Evolutionary conservation across 1,284 basidiomycete genomes (phyloP).

Genomic region (Pascua sp.): DNA sequence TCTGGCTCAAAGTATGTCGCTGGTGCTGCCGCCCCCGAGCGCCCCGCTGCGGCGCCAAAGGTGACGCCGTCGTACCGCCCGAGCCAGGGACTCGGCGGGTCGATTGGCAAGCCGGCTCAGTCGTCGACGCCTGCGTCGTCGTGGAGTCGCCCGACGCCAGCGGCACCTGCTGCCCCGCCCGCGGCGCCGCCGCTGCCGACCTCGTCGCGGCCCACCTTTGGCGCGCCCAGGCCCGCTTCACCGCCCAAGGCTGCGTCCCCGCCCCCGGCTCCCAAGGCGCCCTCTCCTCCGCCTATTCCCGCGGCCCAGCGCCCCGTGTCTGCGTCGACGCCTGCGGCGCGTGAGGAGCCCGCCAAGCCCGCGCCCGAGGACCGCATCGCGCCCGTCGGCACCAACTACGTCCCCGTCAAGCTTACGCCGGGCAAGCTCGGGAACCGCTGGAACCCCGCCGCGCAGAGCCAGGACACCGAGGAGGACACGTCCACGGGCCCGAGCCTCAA

Average conservation of each 20-base stretch:
- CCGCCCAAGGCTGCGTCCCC: constrained; percentile 50
- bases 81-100: constrained; percentile 42
- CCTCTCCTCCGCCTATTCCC: constrained; percentile 24
- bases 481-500: constrained; percentile 26
- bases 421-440: constrained; percentile 78
- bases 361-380: constrained; percentile 72
- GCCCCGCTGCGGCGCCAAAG: constrained; percentile 23
- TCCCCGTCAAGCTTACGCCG: constrained; percentile 78
- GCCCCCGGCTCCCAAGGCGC: constrained; percentile 33
- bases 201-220: constrained; percentile 25
- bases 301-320: constrained; percentile 20
- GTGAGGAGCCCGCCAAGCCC: constrained; percentile 59
- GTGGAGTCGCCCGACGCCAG: constrained; percentile 1
- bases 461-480: constrained; percentile 39
- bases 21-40: constrained; percentile 27
- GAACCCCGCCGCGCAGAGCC: constrained; percentile 43
- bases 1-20: constrained; percentile 80
- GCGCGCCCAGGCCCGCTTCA: constrained; percentile 50
- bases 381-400: constrained; percentile 79
- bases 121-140: too few species aligned
- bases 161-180: constrained; percentile 11
- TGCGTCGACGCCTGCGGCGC: constrained; percentile 29
- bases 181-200: constrained; percentile 45
- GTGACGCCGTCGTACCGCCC: constrained; percentile 38
- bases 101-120: constrained; percentile 31